These are phyloP conservation scores for Trypanosoma theileri DNA, from an alignment of 208 protist species.

Conservation along the genomic window DNA sequence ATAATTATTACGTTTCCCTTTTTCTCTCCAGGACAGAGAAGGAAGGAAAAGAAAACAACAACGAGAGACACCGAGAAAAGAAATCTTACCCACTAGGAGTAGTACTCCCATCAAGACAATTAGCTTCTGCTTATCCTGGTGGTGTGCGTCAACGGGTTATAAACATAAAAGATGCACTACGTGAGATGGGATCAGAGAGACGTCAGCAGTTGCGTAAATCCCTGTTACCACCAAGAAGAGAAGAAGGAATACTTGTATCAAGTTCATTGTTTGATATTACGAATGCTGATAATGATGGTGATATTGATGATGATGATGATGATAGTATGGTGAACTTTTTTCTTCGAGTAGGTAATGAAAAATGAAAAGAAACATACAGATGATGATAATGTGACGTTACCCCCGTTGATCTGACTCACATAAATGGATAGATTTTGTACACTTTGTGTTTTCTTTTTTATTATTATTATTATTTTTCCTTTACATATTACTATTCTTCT, in stretches of 20 bases:
- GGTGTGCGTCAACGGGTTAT: slow-evolving; percentile 32
- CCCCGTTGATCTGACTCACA: background rate
- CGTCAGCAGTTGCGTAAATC: slow-evolving; percentile 12
- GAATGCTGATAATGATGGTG: background rate
- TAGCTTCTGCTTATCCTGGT: slow-evolving; percentile 19
- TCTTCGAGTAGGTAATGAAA: background rate
- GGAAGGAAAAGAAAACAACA: background rate
- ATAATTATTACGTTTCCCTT: slow-evolving; percentile 26
- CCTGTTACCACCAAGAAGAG: background rate
- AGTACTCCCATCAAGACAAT: slow-evolving; percentile 28
- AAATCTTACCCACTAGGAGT: slow-evolving; percentile 22
- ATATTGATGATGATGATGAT: slow-evolving; percentile 3
- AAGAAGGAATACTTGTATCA: slow-evolving; percentile 4
- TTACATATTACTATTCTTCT: no score
- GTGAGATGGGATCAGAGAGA: slow-evolving; percentile 26
- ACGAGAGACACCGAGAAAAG: background rate
- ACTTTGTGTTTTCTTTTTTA: no score
- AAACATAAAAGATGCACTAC: slow-evolving; percentile 26
- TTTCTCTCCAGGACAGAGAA: slow-evolving; percentile 2
- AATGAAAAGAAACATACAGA: no score
- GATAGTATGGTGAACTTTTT: background rate
- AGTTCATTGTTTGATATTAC: background rate
- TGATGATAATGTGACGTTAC: no score
- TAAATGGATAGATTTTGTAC: no score
- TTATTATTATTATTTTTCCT: no score